These are phyloP conservation scores for Thymus quinquecostatus DNA, from an alignment of 257 asterid species.

Conservation along the genomic window DNA sequence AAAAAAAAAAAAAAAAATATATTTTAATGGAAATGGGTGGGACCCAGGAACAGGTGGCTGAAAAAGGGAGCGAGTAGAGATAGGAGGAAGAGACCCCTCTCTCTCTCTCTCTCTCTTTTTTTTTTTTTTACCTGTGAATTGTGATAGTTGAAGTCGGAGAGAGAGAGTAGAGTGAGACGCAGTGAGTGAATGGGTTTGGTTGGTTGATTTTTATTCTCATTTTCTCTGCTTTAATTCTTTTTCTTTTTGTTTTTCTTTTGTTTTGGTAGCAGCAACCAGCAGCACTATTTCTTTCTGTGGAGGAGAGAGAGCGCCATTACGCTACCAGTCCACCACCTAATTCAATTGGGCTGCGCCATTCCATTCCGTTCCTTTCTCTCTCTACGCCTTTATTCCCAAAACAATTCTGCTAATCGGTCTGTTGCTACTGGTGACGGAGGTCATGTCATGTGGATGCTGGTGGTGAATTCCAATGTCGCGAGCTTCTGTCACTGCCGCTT, in stretches of 20 bases:
- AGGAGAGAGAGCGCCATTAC: conserved; percentile 57
- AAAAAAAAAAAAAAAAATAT: too few relatives aligned
- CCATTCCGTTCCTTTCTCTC: conserved; percentile 5
- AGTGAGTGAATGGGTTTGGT: conserved; percentile 29
- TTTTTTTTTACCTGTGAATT: too few relatives aligned
- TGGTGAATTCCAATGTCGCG: conserved; percentile 57
- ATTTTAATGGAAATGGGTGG: too few relatives aligned
- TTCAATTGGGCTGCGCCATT: conserved; percentile 7
- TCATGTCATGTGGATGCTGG: conserved; percentile 39
- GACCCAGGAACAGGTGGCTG: too few relatives aligned
- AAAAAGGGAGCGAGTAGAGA: too few relatives aligned
- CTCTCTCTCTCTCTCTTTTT: too few relatives aligned
- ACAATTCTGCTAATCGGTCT: conserved; percentile 11
- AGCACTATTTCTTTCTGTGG: conserved; percentile 56
- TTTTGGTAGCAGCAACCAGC: too few relatives aligned
- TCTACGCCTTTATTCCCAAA: conserved; percentile 7
- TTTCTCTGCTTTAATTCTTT: conserved; percentile 27
- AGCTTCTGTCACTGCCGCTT: conserved; percentile 50
- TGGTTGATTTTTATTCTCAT: conserved; percentile 55
- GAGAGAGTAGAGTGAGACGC: background rate
- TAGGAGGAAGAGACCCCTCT: too few relatives aligned
- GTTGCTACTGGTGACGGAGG: conserved; percentile 35
- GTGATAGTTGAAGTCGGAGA: too few relatives aligned
- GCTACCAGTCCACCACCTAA: conserved; percentile 32
- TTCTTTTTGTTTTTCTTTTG: too few relatives aligned